Evolutionary conservation across 768 basidiomycete genomes (phyloP).

Genomic region (Panaeolus cyanescens): DNA sequence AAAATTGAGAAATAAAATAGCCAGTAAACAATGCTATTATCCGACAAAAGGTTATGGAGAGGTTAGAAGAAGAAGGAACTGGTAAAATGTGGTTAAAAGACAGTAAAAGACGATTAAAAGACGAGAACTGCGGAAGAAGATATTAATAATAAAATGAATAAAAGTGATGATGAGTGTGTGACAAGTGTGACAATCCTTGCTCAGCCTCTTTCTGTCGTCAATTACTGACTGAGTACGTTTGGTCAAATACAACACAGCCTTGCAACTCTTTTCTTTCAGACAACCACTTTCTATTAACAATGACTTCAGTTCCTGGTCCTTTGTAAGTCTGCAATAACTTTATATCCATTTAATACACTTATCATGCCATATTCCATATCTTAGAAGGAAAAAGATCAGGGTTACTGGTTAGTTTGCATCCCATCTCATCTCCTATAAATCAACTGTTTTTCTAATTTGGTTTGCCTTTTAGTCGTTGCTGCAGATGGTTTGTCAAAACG

Average conservation of each 20-base stretch:
- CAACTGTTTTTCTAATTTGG: conserved; percentile 4
- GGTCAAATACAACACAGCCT: neutral
- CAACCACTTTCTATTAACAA: conserved; percentile 19
- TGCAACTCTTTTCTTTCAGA: neutral
- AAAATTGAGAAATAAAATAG: neutral
- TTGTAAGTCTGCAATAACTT: conserved; percentile 35
- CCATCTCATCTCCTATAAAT: neutral
- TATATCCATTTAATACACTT: conserved; percentile 6
- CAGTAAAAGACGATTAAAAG: neutral
- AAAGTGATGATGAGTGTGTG: neutral
- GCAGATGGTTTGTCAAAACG: conserved; percentile 93
- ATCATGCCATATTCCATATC: conserved; percentile 6
- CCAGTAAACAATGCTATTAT: neutral
- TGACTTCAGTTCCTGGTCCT: conserved; percentile 49
- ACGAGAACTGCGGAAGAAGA: conserved; percentile 4
- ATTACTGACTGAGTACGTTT: neutral
- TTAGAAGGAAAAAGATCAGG: conserved; percentile 73
- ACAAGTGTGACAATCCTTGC: conserved; percentile 3
- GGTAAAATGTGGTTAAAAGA: neutral
- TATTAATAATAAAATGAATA: no score
- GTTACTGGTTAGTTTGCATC: conserved; percentile 60
- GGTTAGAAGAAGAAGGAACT: neutral
- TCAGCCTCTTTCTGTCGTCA: neutral
- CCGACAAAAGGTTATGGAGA: neutral
- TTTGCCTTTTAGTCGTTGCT: conserved; percentile 72